A percentile compares a stretch with the other conserved stretches of the same genome.
phyloP scores from a whole-genome alignment of 805 yeast genomes.

The Saccharomycopsis sp. region DNA sequence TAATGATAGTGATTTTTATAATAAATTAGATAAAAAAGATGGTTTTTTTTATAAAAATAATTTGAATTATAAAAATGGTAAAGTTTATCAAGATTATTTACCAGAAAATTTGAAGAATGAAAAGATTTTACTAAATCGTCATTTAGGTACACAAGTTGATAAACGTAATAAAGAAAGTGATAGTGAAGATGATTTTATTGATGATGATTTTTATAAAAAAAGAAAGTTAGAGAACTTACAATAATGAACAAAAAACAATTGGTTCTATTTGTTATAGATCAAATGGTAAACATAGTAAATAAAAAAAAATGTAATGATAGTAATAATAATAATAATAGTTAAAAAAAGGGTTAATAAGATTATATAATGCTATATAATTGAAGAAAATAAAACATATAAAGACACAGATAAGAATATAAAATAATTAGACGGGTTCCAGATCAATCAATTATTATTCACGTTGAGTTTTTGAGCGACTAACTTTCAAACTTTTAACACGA shows the following conservation, averaged over 20 bases:
- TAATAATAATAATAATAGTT: no score
- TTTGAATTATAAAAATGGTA: neutral
- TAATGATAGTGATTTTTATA: neutral
- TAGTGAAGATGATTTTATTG: constrained; percentile 14
- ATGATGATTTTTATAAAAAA: constrained; percentile 6
- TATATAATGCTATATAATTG: no score
- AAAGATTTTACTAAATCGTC: constrained; percentile 1
- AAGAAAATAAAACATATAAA: no score
- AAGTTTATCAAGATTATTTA: constrained; percentile 4
- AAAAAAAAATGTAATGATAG: no score
- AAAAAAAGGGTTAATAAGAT: no score
- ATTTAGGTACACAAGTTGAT: constrained; percentile 11
- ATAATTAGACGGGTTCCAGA: no score
- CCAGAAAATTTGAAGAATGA: constrained; percentile 4
- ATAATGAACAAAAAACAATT: neutral
- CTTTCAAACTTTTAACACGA: constrained; percentile 85
- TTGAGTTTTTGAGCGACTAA: constrained; percentile 28
- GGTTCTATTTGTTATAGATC: no score
- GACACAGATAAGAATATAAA: no score
- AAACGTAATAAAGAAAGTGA: constrained; percentile 6
- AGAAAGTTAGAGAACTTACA: no score
- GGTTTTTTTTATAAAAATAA: neutral
- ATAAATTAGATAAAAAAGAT: neutral
- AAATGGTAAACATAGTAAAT: no score
- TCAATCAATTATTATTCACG: no score